Evolutionary conservation across 257 asterid species (phyloP).

Genomic region (Jasminum sambac): DNA sequence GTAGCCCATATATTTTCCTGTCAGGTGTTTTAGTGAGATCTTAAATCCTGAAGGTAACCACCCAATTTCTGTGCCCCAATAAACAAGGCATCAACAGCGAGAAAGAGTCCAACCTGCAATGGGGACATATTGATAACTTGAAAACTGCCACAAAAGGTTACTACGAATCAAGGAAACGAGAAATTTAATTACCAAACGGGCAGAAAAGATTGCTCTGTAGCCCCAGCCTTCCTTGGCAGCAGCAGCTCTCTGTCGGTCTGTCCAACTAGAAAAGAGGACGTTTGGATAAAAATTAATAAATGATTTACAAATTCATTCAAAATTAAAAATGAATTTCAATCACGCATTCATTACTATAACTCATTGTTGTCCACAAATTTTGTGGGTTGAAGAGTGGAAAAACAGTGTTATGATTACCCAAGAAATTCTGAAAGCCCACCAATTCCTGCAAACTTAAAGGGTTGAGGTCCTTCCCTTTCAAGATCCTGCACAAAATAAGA

Average conservation of each 20-base stretch:
- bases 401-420: slow-evolving; percentile 51
- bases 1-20: neutral
- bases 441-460: slow-evolving; percentile 94
- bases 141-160: neutral
- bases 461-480: slow-evolving; percentile 87
- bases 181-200: slow-evolving; percentile 67
- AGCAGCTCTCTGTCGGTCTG: slow-evolving; percentile 90
- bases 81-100: slow-evolving; percentile 71
- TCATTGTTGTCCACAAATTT: too few relatives aligned
- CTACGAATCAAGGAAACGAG: slow-evolving; percentile 3
- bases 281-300: too few relatives aligned
- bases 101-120: slow-evolving; percentile 64
- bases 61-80: slow-evolving; percentile 81
- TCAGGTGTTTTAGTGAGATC: slow-evolving; percentile 44
- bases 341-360: too few relatives aligned
- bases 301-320: too few relatives aligned
- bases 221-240: slow-evolving; percentile 96
- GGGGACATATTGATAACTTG: neutral
- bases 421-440: slow-evolving; percentile 96
- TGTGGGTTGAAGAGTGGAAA: slow-evolving; percentile 11
- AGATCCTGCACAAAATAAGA: slow-evolving; percentile 60
- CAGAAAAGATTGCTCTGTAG: slow-evolving; percentile 73
- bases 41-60: slow-evolving; percentile 63
- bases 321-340: too few relatives aligned
- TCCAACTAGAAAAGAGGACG: slow-evolving; percentile 57